phyloP scores from a whole-genome alignment of 352 stramenopile species.

The Pythium phragmiticola region DNA sequence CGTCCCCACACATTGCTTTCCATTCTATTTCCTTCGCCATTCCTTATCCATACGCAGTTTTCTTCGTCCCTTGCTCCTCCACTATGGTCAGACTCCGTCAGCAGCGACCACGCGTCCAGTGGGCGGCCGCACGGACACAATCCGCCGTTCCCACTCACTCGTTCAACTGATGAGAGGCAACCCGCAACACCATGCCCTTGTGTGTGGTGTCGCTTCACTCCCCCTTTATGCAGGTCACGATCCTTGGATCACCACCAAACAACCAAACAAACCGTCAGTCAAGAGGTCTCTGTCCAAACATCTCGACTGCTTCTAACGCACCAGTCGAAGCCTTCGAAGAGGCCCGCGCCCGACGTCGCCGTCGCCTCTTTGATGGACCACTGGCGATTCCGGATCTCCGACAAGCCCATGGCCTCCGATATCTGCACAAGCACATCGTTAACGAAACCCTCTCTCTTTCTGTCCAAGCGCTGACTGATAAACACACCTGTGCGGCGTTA shows the following conservation, averaged over 20 bases:
- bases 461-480: background rate
- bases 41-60: too few relatives aligned
- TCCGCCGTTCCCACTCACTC: background rate
- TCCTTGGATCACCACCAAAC: slow-evolving; percentile 39
- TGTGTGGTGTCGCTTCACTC: slow-evolving; percentile 40
- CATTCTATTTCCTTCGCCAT: too few relatives aligned
- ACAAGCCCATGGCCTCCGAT: slow-evolving; percentile 97
- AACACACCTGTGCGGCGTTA: slow-evolving; percentile 77
- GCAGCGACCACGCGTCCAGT: too few relatives aligned
- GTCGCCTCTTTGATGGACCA: slow-evolving; percentile 99
- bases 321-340: slow-evolving; percentile 99
- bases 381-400: slow-evolving; percentile 98
- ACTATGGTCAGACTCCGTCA: too few relatives aligned
- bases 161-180: background rate
- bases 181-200: background rate
- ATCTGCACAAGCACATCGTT: slow-evolving; percentile 64
- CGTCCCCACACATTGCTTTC: background rate
- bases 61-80: too few relatives aligned
- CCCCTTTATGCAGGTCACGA: slow-evolving; percentile 89
- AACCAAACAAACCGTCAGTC: background rate
- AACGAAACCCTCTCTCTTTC: background rate
- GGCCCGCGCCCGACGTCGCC: slow-evolving; percentile 95
- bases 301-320: slow-evolving; percentile 25
- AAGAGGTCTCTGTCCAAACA: too few relatives aligned
- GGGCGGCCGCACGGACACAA: too few relatives aligned